phyloP scores from a whole-genome alignment of 257 asterid genomes.

The Capsicum pubescens region DNA sequence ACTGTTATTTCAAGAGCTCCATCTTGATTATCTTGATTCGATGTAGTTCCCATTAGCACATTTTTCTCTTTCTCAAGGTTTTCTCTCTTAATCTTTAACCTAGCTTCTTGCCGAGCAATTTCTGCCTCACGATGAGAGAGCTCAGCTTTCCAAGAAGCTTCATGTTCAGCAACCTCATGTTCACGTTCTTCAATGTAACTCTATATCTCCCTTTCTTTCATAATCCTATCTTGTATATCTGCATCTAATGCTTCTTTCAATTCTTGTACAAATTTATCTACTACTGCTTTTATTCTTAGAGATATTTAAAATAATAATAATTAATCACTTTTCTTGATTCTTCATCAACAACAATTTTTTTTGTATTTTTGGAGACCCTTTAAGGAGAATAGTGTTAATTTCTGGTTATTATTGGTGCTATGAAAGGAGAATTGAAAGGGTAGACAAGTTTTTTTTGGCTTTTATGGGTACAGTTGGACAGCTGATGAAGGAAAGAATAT shows the following conservation, averaged over 20 bases:
- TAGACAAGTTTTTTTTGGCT: neutral
- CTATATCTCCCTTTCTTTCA: slow-evolving; percentile 99
- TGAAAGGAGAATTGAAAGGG: neutral
- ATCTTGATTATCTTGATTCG: slow-evolving; percentile 97
- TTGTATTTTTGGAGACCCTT: neutral
- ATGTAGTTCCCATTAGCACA: slow-evolving; percentile 96
- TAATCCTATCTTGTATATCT: slow-evolving; percentile 88
- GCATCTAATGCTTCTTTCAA: slow-evolving; percentile 95
- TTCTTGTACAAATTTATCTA: slow-evolving; percentile 94
- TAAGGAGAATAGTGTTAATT: neutral
- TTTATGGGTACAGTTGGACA: neutral
- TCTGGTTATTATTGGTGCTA: neutral
- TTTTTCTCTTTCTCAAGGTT: slow-evolving; percentile 97
- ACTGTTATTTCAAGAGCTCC: slow-evolving; percentile 99
- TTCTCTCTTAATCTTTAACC: slow-evolving; percentile 90
- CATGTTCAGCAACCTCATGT: slow-evolving; percentile 97
- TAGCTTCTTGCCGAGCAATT: slow-evolving; percentile 92
- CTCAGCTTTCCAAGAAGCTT: slow-evolving; percentile 99
- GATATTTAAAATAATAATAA: slow-evolving; percentile 54
- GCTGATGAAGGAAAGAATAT: slow-evolving; percentile 18
- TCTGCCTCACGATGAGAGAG: slow-evolving; percentile 99
- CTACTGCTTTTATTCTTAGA: slow-evolving; percentile 88
- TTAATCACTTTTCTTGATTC: neutral
- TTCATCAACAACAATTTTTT: neutral
- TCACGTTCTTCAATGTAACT: slow-evolving; percentile 96